These are phyloP conservation scores for Mycosarcoma mackinlayi DNA, from an alignment of 1,284 basidiomycete species.

Conservation along the genomic window DNA sequence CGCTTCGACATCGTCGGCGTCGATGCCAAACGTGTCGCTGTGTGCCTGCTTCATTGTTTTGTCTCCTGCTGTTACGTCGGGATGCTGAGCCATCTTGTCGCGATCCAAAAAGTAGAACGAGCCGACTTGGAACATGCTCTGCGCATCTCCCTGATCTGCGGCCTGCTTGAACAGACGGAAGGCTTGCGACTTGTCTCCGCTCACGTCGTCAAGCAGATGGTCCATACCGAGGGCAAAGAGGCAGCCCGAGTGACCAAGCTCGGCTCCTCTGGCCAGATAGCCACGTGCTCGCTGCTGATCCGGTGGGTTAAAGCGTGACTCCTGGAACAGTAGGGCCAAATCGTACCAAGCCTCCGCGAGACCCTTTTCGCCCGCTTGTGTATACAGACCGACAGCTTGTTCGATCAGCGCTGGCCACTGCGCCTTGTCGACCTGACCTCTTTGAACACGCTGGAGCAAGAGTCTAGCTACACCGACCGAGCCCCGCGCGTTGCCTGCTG, in stretches of 20 bases:
- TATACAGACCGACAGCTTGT: conserved; percentile 45
- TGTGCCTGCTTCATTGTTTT: conserved; percentile 49
- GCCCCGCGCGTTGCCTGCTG: conserved; percentile 49
- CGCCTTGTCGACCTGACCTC: conserved; percentile 23
- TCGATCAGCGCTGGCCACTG: conserved; percentile 32
- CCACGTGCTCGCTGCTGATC: conserved; percentile 32
- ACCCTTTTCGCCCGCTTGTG: conserved; percentile 50
- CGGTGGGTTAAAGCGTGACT: conserved; percentile 28
- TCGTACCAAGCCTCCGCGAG: conserved; percentile 62
- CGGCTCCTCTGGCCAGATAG: conserved; percentile 51
- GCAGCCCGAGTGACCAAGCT: conserved; percentile 35
- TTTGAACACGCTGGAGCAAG: conserved; percentile 39
- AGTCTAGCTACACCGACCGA: conserved; percentile 53
- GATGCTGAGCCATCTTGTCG: conserved; percentile 40
- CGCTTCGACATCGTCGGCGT: conserved; percentile 51
- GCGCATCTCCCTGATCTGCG: conserved; percentile 56
- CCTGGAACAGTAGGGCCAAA: conserved; percentile 46
- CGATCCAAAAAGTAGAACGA: conserved; percentile 51
- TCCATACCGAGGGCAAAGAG: conserved; percentile 40
- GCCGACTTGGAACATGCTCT: conserved; percentile 60
- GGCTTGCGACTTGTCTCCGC: conserved; percentile 23
- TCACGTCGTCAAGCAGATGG: conserved; percentile 18
- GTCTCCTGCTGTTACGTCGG: conserved; percentile 28
- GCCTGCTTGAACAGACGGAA: conserved; percentile 53
- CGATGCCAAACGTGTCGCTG: conserved; percentile 46